Conservation (phyloP, 306 rosid species). For the Coriaria nepalensis region DNA sequence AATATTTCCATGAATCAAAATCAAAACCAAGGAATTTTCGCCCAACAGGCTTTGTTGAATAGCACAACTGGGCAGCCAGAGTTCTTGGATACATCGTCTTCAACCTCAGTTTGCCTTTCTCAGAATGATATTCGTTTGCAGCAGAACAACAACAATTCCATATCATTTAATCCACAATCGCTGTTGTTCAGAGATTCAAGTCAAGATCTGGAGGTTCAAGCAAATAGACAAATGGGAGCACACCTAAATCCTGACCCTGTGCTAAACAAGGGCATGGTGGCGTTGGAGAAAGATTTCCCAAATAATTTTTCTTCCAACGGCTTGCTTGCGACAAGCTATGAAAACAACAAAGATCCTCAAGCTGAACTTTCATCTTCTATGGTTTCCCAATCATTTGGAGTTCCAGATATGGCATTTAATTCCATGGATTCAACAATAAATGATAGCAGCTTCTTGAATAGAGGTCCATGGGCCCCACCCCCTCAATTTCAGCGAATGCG, state of each 20-base stretch:
- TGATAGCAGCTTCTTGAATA: slow-evolving; percentile 51
- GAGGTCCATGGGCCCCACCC: slow-evolving; percentile 64
- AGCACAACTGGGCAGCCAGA: slow-evolving; percentile 44
- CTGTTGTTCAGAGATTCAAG: slow-evolving; percentile 52
- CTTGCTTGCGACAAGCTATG: slow-evolving; percentile 38
- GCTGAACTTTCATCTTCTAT: slow-evolving; percentile 83
- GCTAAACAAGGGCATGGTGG: slow-evolving; percentile 44
- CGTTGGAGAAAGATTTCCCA: slow-evolving; percentile 42
- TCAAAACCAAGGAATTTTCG: slow-evolving; percentile 53
- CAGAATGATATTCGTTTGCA: slow-evolving; percentile 57
- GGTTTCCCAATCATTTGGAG: slow-evolving; percentile 83
- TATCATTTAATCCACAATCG: slow-evolving; percentile 60
- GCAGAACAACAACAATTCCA: slow-evolving; percentile 34
- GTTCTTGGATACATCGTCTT: slow-evolving; percentile 92
- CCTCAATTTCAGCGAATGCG: slow-evolving; percentile 72
- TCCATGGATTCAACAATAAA: slow-evolving; percentile 79
- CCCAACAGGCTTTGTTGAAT: slow-evolving; percentile 39
- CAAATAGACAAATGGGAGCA: slow-evolving; percentile 40
- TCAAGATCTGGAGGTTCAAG: slow-evolving; percentile 63
- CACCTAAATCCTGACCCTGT: slow-evolving; percentile 54
- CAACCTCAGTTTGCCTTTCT: slow-evolving; percentile 76
- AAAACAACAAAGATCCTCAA: slow-evolving; percentile 56
- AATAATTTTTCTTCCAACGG: slow-evolving; percentile 48
- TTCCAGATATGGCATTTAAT: slow-evolving; percentile 76
- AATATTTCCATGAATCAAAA: slow-evolving; percentile 33